phyloP scores from a whole-genome alignment of 2,329 filamentous ascomycete genomes.

The Emmonsiellopsis sp. region DNA sequence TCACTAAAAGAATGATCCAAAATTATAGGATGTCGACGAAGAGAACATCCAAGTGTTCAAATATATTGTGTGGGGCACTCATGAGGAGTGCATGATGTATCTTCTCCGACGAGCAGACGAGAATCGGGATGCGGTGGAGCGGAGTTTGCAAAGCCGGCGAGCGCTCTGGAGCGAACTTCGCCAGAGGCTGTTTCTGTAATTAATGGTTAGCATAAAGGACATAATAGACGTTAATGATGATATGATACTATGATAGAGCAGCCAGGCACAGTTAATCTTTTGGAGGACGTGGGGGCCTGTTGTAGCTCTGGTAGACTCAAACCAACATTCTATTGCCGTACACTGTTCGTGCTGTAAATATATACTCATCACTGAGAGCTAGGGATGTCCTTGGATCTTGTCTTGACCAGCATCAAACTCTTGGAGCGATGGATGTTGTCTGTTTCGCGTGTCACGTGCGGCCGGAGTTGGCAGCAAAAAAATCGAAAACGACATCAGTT shows the following conservation, averaged over 20 bases:
- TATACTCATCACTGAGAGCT: too few species aligned
- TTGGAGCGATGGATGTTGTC: too few species aligned
- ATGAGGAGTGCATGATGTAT: slow-evolving; percentile 53
- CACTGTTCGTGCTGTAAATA: too few species aligned
- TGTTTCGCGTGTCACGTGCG: too few species aligned
- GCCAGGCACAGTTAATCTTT: too few species aligned
- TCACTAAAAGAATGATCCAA: neutral
- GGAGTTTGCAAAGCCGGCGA: slow-evolving; percentile 26
- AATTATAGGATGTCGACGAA: neutral
- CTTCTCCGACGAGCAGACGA: slow-evolving; percentile 59
- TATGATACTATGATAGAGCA: neutral
- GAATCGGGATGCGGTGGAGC: slow-evolving; percentile 55
- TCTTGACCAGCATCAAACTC: too few species aligned
- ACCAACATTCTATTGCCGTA: too few species aligned
- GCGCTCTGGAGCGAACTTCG: slow-evolving; percentile 14
- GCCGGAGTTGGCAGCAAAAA: too few species aligned
- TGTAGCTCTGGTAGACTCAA: too few species aligned
- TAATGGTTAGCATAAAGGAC: neutral
- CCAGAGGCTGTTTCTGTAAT: slow-evolving; percentile 3
- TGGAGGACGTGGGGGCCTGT: too few species aligned
- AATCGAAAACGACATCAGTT: too few species aligned
- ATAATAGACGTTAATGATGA: neutral
- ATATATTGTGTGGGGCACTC: slow-evolving; percentile 51
- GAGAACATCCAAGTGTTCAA: slow-evolving; percentile 46
- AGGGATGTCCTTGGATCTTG: too few species aligned